Evolutionary conservation across 768 basidiomycete species (phyloP), one percentile per base, ranked within the genome.

Genomic region (Coprinopsis cinerea): DNA sequence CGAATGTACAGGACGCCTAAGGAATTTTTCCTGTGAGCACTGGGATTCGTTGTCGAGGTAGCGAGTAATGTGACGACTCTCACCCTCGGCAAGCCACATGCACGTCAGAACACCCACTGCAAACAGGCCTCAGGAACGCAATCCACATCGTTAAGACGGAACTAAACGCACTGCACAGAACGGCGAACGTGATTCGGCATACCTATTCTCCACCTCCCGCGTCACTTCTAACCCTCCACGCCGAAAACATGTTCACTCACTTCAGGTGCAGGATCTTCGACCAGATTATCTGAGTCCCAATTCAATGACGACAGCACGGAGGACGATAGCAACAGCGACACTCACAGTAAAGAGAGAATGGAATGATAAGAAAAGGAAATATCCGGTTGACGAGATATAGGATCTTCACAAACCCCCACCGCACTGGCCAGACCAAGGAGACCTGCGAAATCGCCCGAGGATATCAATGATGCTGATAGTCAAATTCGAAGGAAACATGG

Each of bases 311-410:
- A n/a, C n/a, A n/a, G n/a, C 11, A 36, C 17, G 17, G 9, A 20
- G 18, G 18, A 17, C 18, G 7, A 28, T 24, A 24, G 9, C 14
- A 3, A 22, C 24, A 27, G 10, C 7, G 10, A 13, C n/a, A n/a
- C 49, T 30, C 34, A 51, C 42, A 51, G 24, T 25, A 51, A 5
- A 45, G 34, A 15, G 36, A 30, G 18, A 51, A 32, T 17, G 49
- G 49, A 4, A 53, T 27, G 20, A 43, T 24, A 17, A 47, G 17
- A n/a, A 48, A 48, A 11, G 52, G 52, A 4, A 53, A 25, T 20
- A 47, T 41, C 7, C 47, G 46, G 35, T 48, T 43, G 20, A 48
- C 15, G 28, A 49, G 40, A 27, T 42, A 53, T 15, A 53, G n/a
- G 25, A 20, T 13, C 47, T 53, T 53, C 18, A 48, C 36, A 9